Conservation (phyloP, 306 rosid species). For the Cicer judaicum region DNA sequence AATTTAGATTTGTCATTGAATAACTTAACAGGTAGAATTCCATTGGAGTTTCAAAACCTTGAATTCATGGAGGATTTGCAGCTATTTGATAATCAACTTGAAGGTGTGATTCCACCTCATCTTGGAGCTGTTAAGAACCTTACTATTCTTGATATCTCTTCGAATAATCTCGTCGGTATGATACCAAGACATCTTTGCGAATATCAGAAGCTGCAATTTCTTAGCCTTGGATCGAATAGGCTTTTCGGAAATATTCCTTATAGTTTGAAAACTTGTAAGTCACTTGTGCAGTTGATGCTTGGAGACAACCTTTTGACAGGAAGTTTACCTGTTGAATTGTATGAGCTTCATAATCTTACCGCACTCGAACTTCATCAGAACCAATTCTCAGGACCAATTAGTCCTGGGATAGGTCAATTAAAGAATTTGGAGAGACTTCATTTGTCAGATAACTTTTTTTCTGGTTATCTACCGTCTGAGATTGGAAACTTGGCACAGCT, state of each 20-base stretch:
- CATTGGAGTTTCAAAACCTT: conserved; percentile 68
- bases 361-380: conserved; percentile 71
- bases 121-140: conserved; percentile 65
- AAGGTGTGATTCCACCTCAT: conserved; percentile 72
- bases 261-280: conserved; percentile 68
- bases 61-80: conserved; percentile 67
- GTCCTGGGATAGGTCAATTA: conserved; percentile 62
- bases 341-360: conserved; percentile 65
- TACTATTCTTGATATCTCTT: conserved; percentile 68
- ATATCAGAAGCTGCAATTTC: conserved; percentile 58
- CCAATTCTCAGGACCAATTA: conserved; percentile 60
- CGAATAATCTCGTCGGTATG: conserved; percentile 64
- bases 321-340: conserved; percentile 64
- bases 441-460: conserved; percentile 64
- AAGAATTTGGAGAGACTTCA: conserved; percentile 63
- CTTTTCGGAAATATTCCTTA: conserved; percentile 70
- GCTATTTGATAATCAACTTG: conserved; percentile 72
- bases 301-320: conserved; percentile 71
- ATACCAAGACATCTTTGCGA: conserved; percentile 71
- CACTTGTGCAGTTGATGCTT: conserved; percentile 75
- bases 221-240: conserved; percentile 78
- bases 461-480: conserved; percentile 67
- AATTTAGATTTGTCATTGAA: conserved; percentile 68
- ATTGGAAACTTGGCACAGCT: conserved; percentile 64
- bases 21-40: conserved; percentile 71